Conservation (phyloP, 2,329 filamentous ascomycete species). For the Amauroascus niger region DNA sequence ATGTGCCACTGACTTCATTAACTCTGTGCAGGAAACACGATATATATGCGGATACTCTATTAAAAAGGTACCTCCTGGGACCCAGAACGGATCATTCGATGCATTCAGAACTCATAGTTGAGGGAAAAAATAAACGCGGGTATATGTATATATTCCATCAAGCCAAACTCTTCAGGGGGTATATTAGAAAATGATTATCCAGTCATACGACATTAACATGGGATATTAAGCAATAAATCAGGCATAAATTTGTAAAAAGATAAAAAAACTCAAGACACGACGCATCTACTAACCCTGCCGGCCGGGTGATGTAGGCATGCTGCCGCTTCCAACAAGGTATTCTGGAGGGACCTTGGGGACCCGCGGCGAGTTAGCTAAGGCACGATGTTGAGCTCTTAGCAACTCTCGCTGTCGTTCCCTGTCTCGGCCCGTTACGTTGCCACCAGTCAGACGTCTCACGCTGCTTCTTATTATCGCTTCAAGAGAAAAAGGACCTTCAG, state of each 20-base stretch:
- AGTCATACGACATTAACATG: not conserved
- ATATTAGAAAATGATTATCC: slow-evolving; percentile 10
- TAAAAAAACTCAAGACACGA: not conserved
- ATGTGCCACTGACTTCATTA: no score
- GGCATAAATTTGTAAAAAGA: not conserved
- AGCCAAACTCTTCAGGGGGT: slow-evolving; percentile 6
- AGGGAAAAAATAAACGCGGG: not conserved
- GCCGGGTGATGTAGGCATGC: slow-evolving; percentile 7
- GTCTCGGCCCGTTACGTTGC: slow-evolving; percentile 33
- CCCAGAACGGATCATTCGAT: not conserved
- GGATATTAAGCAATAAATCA: not conserved
- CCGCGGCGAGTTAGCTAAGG: slow-evolving; percentile 30
- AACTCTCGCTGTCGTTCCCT: slow-evolving; percentile 39
- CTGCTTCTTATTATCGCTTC: slow-evolving; percentile 39
- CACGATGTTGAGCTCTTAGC: slow-evolving; percentile 36
- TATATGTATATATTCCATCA: not conserved
- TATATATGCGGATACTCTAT: no score
- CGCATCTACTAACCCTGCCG: not conserved
- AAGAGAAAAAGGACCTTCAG: slow-evolving; percentile 36
- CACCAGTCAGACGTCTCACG: slow-evolving; percentile 40
- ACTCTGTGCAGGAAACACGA: no score
- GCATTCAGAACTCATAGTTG: not conserved
- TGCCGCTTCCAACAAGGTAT: slow-evolving; percentile 31
- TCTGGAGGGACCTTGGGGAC: slow-evolving; percentile 42
- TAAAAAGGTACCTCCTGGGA: not conserved